phyloP scores from a whole-genome alignment of 306 rosid genomes.

The Glycine tomentella region DNA sequence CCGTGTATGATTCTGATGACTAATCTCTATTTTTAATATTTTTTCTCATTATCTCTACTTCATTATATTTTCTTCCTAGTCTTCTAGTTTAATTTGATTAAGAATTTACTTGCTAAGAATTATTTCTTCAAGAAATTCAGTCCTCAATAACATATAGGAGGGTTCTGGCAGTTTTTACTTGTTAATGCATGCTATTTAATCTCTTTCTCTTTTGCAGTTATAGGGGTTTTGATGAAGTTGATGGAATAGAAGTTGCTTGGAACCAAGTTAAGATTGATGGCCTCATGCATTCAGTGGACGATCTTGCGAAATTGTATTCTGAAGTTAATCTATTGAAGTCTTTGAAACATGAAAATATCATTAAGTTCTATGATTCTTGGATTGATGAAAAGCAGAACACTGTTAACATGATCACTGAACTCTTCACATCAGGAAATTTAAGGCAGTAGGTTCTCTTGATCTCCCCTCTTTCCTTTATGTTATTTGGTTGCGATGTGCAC shows the following conservation, averaged over 20 bases:
- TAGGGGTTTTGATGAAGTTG: conserved; percentile 92
- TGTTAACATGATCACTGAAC: conserved; percentile 92
- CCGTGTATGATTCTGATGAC: conserved; percentile 77
- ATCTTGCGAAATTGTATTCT: conserved; percentile 75
- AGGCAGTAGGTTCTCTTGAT: conserved; percentile 75
- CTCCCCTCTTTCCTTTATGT: conserved; percentile 27
- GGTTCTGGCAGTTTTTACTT: no score
- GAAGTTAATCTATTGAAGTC: conserved; percentile 89
- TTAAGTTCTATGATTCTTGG: conserved; percentile 91
- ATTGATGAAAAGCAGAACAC: conserved; percentile 80
- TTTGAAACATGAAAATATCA: conserved; percentile 82
- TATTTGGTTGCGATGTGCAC: conserved; percentile 32
- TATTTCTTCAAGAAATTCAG: conserved; percentile 30
- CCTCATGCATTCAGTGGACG: conserved; percentile 74
- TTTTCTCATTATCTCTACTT: conserved; percentile 6
- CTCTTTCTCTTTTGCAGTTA: conserved; percentile 61
- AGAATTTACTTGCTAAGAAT: conserved; percentile 27
- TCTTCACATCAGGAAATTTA: conserved; percentile 90
- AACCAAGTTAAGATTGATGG: conserved; percentile 79
- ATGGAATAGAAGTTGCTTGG: conserved; percentile 99
- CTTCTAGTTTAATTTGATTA: conserved; percentile 15
- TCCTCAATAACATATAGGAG: conserved; percentile 2
- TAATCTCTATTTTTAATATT: conserved; percentile 30
- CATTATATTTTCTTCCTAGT: not conserved
- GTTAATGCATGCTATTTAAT: conserved; percentile 19